Evolutionary conservation across 345 rosid species (phyloP).

Genomic region (Leavenworthia alabamica): DNA sequence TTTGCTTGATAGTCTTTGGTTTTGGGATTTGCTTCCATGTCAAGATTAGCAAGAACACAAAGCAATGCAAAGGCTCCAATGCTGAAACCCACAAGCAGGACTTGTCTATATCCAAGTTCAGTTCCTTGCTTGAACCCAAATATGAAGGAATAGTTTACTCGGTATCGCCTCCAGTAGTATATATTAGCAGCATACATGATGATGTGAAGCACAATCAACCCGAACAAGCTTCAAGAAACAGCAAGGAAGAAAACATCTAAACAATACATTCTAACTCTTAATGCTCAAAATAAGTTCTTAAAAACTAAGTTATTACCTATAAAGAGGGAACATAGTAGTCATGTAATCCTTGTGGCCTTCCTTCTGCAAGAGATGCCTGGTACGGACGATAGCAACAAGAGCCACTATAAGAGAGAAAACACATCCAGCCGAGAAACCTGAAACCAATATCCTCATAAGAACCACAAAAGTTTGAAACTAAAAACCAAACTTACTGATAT

Average conservation of each 20-base stretch:
- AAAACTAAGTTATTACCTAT: conserved; percentile 38
- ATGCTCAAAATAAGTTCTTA: background rate
- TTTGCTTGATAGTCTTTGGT: conserved; percentile 30
- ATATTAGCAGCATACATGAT: conserved; percentile 38
- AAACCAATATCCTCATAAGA: background rate
- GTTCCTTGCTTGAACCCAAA: conserved; percentile 48
- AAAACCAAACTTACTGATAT: background rate
- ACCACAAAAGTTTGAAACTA: background rate
- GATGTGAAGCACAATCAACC: conserved; percentile 40
- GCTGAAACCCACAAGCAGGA: conserved; percentile 39
- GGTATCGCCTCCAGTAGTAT: conserved; percentile 40
- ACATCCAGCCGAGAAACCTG: conserved; percentile 59
- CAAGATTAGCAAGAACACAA: conserved; percentile 41
- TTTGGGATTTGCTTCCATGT: conserved; percentile 44
- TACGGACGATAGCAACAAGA: conserved; percentile 33
- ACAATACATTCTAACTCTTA: background rate
- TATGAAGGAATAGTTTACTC: conserved; percentile 44
- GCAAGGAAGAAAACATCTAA: conserved; percentile 1
- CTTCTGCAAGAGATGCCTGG: conserved; percentile 30
- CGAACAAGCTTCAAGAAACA: conserved; percentile 38
- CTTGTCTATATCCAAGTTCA: conserved; percentile 41
- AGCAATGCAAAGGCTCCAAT: conserved; percentile 35
- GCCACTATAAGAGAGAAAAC: conserved; percentile 45
- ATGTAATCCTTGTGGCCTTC: conserved; percentile 37
- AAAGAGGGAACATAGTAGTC: conserved; percentile 59